These are phyloP conservation scores for Fusarium tupiense DNA, from an alignment of 2,329 filamentous ascomycete species.

Conservation along the genomic window DNA sequence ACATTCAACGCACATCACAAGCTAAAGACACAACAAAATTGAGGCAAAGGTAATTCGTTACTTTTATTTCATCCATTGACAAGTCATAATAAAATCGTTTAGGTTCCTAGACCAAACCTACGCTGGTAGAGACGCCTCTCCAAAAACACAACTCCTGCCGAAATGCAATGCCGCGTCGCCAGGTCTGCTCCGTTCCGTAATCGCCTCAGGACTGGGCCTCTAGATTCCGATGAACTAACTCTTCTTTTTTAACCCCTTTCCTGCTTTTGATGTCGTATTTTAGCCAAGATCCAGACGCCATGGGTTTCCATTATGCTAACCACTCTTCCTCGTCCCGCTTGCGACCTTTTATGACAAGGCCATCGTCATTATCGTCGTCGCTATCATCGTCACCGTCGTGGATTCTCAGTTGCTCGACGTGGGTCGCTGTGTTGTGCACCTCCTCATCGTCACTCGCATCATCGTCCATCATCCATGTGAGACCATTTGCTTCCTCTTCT, in stretches of 20 bases:
- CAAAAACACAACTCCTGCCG: conserved; percentile 42
- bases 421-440: conserved; percentile 47
- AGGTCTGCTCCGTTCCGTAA: conserved; percentile 30
- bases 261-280: conserved; percentile 20
- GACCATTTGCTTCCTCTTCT: conserved; percentile 92
- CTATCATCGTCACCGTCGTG: conserved; percentile 55
- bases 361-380: conserved; percentile 67
- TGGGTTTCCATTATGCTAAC: conserved; percentile 57
- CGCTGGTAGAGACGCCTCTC: conserved; percentile 39
- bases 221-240: conserved; percentile 22
- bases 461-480: conserved; percentile 86
- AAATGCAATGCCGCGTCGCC: conserved; percentile 42
- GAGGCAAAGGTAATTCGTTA: conserved; percentile 29
- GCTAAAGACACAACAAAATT: neutral
- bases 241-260: conserved; percentile 25
- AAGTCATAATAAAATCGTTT: conserved; percentile 36
- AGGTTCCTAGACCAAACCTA: conserved; percentile 40
- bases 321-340: conserved; percentile 69
- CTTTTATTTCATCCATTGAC: conserved; percentile 28
- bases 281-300: conserved; percentile 6
- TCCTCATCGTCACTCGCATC: conserved; percentile 55
- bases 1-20: neutral
- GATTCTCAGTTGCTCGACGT: conserved; percentile 53
- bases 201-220: conserved; percentile 21
- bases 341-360: conserved; percentile 65